Conservation (phyloP, 1,284 basidiomycete species). For the Ustilago sp. region DNA sequence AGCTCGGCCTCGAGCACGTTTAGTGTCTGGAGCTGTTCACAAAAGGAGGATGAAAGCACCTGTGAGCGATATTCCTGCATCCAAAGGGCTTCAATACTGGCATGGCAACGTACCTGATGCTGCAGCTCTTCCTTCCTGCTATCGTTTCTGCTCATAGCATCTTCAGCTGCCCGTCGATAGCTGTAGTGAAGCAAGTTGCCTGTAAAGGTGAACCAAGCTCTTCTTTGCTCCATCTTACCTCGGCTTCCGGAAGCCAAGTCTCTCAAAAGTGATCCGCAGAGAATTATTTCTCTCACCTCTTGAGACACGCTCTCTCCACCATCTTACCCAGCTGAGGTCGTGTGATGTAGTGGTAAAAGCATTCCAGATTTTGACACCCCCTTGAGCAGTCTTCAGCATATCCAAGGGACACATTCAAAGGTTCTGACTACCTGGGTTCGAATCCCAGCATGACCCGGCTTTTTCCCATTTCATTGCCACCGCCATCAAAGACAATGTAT, state of each 20-base stretch:
- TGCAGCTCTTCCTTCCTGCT: slow-evolving; percentile 17
- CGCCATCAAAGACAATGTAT: not conserved
- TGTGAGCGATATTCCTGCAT: not conserved
- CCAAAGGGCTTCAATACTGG: not conserved
- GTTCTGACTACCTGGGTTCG: slow-evolving; percentile 47
- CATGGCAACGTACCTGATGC: slow-evolving; percentile 7
- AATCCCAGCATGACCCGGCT: slow-evolving; percentile 37
- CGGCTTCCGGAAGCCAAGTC: not conserved
- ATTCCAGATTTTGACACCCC: slow-evolving; percentile 17
- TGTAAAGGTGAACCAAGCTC: not conserved
- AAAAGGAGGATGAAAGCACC: not conserved
- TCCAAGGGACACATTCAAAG: not conserved
- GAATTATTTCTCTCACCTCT: not conserved
- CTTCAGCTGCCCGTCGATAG: slow-evolving; percentile 5
- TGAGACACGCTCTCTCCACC: not conserved
- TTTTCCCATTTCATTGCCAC: slow-evolving; percentile 2
- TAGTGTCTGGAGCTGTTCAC: slow-evolving; percentile 28
- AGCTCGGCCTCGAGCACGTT: slow-evolving; percentile 41
- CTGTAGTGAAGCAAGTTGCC: not conserved
- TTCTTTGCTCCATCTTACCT: not conserved
- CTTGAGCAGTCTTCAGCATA: not conserved
- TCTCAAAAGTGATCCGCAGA: not conserved
- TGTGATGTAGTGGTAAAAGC: slow-evolving; percentile 38
- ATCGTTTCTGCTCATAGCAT: not conserved
- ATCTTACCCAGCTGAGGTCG: not conserved